Base-by-base conservation (phyloP, 2,329 filamentous ascomycete genomes). In the Fusarium aywerte region DNA sequence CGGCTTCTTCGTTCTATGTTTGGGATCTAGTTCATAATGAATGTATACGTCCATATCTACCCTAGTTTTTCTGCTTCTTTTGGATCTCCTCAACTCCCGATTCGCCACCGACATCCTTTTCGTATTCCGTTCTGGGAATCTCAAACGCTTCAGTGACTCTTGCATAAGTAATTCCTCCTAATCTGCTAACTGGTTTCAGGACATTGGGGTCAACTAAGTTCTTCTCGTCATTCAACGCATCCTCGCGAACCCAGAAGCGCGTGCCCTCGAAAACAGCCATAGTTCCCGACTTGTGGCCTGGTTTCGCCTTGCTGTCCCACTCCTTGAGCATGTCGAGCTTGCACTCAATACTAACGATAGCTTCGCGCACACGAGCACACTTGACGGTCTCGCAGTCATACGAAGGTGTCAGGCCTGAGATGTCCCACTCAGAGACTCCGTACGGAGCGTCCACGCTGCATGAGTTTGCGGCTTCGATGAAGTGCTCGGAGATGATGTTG, bases 131-230 rank as follows among this genome's bases (percentile, higher is more conserved):
- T 38, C 91, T 82, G 7, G 85, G 87, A 23, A 97, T 78, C 81
- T 97, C 93, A 25, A 92, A 80, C 0, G 81, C 90, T 65, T 94
- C 88, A 0, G 85, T 89, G 1, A 86, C 81, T 40, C 93, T 85
- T 1, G 85, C 90, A 76, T 97, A 98, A 0, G 90, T 90, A 71
- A 97, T 96, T 3, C 95, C 95, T 25, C 95, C 95, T 23, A 97
- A 74, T 35, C 95, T 87, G 67, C 87, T 88, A 16, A 97, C 84
- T 0, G 95, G 93, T 64, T 87, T 87, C 56, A 97, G 79, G 10
- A 96, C 84, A 80, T 89, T 85, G 12, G 92, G 87, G 77, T 96
- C 91, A 58, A 98, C 83, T 39, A 92, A 72, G 68, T 88, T 92
- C 74, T 83, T 85, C 10, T 93, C 89, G 75, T 92, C 87, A 71